Percentiles rank a stretch among this genome's conserved stretches.
Evolutionary conservation across 495 filamentous ascomycete species (phyloP).

Genomic region (Ramalina peruviana): DNA sequence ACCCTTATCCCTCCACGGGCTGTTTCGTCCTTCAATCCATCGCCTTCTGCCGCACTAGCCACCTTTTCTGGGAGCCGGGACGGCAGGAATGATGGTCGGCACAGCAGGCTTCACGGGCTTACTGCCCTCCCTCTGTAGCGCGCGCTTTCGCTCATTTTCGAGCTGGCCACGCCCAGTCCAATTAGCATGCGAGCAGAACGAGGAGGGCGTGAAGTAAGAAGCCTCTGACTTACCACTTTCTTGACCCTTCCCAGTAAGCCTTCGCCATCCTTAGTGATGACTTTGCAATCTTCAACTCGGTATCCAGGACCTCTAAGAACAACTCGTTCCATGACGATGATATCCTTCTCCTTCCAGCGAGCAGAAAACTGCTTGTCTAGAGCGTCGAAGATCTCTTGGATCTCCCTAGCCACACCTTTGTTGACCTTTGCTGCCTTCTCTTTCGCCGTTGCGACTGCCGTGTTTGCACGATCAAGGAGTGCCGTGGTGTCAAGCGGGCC

Average conservation of each 20-base stretch:
- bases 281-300: slow-evolving; percentile 41
- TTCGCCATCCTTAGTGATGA: slow-evolving; percentile 33
- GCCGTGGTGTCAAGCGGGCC: slow-evolving; percentile 37
- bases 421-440: slow-evolving; percentile 41
- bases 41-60: no score
- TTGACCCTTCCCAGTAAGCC: slow-evolving; percentile 42
- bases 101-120: slow-evolving; percentile 16
- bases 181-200: background rate
- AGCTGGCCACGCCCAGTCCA: slow-evolving; percentile 2
- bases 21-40: no score
- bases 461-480: slow-evolving; percentile 39
- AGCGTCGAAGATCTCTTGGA: slow-evolving; percentile 56
- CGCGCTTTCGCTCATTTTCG: slow-evolving; percentile 15
- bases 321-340: slow-evolving; percentile 53
- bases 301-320: slow-evolving; percentile 44
- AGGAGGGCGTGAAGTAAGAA: background rate
- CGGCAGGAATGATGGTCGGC: slow-evolving; percentile 6
- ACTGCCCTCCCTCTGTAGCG: slow-evolving; percentile 8
- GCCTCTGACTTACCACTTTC: slow-evolving; percentile 42
- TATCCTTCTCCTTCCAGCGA: slow-evolving; percentile 46
- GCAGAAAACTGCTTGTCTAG: slow-evolving; percentile 49
- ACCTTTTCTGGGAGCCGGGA: background rate
- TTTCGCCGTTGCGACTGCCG: slow-evolving; percentile 36
- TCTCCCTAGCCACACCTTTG: slow-evolving; percentile 49
- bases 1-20: no score